Conservation (phyloP, 2,329 filamentous ascomycete species). For the Aspergillus fischeri region DNA sequence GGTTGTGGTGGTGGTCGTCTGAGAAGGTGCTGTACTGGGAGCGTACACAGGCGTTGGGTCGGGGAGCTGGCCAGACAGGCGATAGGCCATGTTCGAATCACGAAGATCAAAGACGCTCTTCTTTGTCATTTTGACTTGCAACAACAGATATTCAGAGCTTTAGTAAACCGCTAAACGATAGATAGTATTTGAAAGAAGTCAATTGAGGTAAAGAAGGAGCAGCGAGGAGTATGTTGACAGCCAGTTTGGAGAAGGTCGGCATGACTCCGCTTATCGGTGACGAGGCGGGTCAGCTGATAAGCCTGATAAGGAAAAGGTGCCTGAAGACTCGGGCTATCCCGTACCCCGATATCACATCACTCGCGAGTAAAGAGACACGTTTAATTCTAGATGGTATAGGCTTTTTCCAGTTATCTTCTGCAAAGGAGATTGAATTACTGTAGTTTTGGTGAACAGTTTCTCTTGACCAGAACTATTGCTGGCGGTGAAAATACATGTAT, state of each 20-base stretch:
- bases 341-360: too few relatives aligned
- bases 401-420: too few relatives aligned
- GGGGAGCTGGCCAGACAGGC: constrained; percentile 24
- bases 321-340: too few relatives aligned
- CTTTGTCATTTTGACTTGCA: constrained; percentile 27
- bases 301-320: background rate
- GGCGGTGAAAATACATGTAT: too few relatives aligned
- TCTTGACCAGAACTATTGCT: too few relatives aligned
- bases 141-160: background rate
- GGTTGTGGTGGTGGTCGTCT: constrained; percentile 1
- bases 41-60: constrained; percentile 9
- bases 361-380: too few relatives aligned
- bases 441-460: too few relatives aligned
- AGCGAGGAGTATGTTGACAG: background rate
- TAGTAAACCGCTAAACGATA: background rate
- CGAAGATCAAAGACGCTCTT: constrained; percentile 25
- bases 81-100: constrained; percentile 27
- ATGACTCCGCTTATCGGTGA: background rate
- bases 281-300: background rate
- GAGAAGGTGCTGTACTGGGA: background rate
- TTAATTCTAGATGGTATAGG: too few relatives aligned
- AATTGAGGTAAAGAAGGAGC: background rate
- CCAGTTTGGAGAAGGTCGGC: too few relatives aligned
- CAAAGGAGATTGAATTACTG: too few relatives aligned
- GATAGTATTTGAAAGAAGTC: background rate